Base-by-base conservation (phyloP, 805 yeast genomes). In the Zygotorulaspora florentina region DNA sequence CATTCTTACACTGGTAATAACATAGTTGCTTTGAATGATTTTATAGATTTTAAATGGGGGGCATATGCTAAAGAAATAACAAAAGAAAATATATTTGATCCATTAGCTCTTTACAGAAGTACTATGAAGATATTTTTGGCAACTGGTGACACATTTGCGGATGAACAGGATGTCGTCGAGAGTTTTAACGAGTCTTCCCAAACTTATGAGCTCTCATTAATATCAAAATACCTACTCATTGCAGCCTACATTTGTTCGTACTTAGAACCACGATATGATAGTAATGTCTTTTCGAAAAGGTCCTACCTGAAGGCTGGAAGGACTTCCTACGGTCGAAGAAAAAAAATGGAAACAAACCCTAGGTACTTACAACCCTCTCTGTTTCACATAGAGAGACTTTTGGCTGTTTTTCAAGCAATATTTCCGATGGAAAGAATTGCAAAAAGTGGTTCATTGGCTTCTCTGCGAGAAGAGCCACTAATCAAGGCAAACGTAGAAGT, bases 161-260 rank as follows among this genome's bases (percentile, higher is more conserved):
- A 48, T 7, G 47, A 58, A 13, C 29, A 36, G 23, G 56, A 45
- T 9, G 42, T 46, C 3, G 46, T 48, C 3, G 51, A 43, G 1
- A 30, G 36, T 2, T 50, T 47, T 4, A 46, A 51, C 6, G 48
- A 47, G 2, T 29, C 43, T 2, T 35, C 46, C 12, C 41, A 50
- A 43, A 53, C 64, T 0, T 64, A 72, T 42, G 83, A 81, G 52
- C 66, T 86, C 35, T 80, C 90, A 0, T 60, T 58, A 8, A 74
- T 77, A 40, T 76, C 91, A 2, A 85, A 86, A 58, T 87, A 76
- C 58, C 65, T 90, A n/a, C 65, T 89, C 12, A 75, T 88, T 27
- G 87, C 96, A 1, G 82, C 95, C 0, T 90, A 85, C 61, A 67
- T 89, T 39, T 95, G 96, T 0, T 87, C 96, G 0, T 85, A 77